Base-by-base conservation (phyloP, 169 alveolate species). In the Cystoisospora suis region DNA sequence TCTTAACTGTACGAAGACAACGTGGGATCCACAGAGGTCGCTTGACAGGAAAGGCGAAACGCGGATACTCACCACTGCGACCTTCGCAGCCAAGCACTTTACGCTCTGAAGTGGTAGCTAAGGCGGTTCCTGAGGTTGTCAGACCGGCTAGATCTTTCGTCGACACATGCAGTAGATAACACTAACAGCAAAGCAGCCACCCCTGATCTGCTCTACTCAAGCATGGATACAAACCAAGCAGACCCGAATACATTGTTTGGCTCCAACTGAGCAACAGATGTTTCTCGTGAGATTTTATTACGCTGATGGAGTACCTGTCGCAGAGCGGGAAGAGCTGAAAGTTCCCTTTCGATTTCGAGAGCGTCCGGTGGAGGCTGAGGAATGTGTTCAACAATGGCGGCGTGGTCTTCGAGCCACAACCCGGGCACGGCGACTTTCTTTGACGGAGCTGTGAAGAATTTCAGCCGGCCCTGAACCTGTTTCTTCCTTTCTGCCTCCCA, bases 361-460 rank as follows among this genome's bases (percentile, higher is more conserved):
- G 36, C 83, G 9, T 72, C 45, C 7, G 83, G 53, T 3, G 83
- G 53, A 1, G 83, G 36, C 27, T n/a, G 46, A 12, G 56, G 83
- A 38, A 72, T 34, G 42, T 72, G 36, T 17, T 72, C 83, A 56
- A 72, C 56, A 32, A 40, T 27, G 56, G 83, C 27, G 38, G 56
- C 36, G 83, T 34, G 83, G 20, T 72, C 83, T 17, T 0, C 56
- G 53, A 72, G 83, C 83, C 83, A 72, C 56, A 72, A 34, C 36
- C 20, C 47, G 32, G 83, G 83, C 32, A 72, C 27, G 53, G 29
- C 5, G 45, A 3, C 32, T 0, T 34, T 72, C 5, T 6, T 12
- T 0, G 83, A 17, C 6, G 83, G 83, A 9, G 32, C 53, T 29
- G 32, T 29, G 23, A 38, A 72, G 56, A 38, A 72, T 27, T 72